phyloP scores from a whole-genome alignment of 176 grass and related monocot genomes.

The Bonia amplexicaulis region DNA sequence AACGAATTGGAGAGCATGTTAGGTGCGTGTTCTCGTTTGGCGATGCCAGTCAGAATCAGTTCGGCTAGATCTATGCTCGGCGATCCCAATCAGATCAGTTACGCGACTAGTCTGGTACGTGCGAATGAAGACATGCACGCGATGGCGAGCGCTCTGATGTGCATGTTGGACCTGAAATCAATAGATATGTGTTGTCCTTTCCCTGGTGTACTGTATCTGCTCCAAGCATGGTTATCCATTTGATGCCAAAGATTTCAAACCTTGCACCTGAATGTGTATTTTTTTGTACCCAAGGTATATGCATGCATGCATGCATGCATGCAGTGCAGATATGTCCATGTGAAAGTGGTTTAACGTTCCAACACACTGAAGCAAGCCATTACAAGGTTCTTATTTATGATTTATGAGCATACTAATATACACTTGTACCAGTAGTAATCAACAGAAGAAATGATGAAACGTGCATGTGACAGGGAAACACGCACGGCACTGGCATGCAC shows the following conservation, averaged over 20 bases:
- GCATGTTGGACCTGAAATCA: neutral
- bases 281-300: neutral
- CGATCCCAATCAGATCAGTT: conserved; percentile 15
- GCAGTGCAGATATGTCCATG: neutral
- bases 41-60: neutral
- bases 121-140: conserved; percentile 17
- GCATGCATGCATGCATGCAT: neutral
- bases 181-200: neutral
- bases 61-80: neutral
- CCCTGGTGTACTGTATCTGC: neutral
- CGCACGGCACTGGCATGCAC: neutral
- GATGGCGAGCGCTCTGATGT: neutral
- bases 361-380: neutral
- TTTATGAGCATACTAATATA: neutral
- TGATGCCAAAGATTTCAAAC: neutral
- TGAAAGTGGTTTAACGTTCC: neutral
- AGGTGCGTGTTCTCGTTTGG: conserved; percentile 8
- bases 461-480: neutral
- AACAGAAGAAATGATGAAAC: neutral
- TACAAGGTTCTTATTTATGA: neutral
- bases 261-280: neutral
- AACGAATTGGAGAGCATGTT: conserved; percentile 13
- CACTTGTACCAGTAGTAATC: neutral
- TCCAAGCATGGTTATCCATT: neutral
- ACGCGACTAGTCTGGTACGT: neutral